Evolutionary conservation across 495 filamentous ascomycete genomes (phyloP).

Genomic region (Cercophora scortea): DNA sequence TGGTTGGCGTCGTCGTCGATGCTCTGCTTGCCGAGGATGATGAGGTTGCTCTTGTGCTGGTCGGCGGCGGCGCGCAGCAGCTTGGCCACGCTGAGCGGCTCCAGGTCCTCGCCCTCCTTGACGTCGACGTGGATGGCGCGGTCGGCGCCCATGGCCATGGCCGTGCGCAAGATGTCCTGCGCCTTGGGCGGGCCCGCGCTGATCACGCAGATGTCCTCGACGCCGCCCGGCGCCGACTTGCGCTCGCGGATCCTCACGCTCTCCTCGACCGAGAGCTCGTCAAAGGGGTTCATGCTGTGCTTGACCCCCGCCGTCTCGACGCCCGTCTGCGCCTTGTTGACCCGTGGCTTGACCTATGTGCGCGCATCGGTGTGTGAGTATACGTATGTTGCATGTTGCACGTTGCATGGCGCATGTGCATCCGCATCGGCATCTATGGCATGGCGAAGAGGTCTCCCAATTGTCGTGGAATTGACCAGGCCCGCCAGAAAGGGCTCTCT

Average conservation of each 20-base stretch:
- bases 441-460: neutral
- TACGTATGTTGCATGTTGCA: neutral
- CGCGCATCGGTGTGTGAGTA: neutral
- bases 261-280: constrained; percentile 96
- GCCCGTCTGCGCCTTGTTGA: constrained; percentile 92
- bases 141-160: constrained; percentile 98
- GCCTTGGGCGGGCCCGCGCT: constrained; percentile 81
- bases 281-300: constrained; percentile 97
- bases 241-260: constrained; percentile 87
- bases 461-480: no score
- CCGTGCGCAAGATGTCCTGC: constrained; percentile 80
- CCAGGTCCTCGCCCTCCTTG: constrained; percentile 57
- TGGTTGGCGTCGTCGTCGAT: constrained; percentile 95
- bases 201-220: constrained; percentile 86
- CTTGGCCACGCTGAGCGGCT: constrained; percentile 89
- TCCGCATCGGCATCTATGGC: neutral
- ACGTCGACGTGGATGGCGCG: constrained; percentile 77
- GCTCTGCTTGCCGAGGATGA: constrained; percentile 92
- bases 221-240: constrained; percentile 47
- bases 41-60: constrained; percentile 78
- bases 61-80: constrained; percentile 69
- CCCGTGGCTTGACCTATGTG: constrained; percentile 87
- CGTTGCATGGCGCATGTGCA: neutral
- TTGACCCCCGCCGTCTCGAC: constrained; percentile 89
- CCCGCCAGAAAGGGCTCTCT: no score